Percentiles rank a stretch among this genome's conserved stretches.
Evolutionary conservation across 2,329 filamentous ascomycete species (phyloP).

Genomic region (Cercospora beticola): DNA sequence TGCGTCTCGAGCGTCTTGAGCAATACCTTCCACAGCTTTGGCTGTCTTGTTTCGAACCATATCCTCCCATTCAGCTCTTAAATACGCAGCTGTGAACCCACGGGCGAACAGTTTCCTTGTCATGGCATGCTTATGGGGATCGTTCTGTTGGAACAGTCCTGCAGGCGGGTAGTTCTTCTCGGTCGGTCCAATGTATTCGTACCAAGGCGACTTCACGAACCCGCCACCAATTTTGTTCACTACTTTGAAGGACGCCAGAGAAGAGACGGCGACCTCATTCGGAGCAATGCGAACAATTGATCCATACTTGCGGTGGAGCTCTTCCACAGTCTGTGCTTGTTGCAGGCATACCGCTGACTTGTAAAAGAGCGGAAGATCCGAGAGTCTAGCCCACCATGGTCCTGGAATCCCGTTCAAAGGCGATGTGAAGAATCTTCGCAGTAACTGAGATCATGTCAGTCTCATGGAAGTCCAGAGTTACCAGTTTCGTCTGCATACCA

Average conservation of each 20-base stretch:
- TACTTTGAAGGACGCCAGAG: slow-evolving; percentile 30
- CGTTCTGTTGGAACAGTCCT: slow-evolving; percentile 1
- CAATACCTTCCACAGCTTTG: slow-evolving; percentile 37
- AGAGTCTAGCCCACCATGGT: slow-evolving; percentile 29
- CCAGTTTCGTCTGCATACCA: neutral
- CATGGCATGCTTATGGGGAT: slow-evolving; percentile 33
- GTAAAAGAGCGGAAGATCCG: slow-evolving; percentile 39
- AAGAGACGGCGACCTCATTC: slow-evolving; percentile 25
- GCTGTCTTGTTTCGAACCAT: slow-evolving; percentile 36
- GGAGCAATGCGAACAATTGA: slow-evolving; percentile 33
- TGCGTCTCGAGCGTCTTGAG: slow-evolving; percentile 17
- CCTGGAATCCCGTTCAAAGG: slow-evolving; percentile 33
- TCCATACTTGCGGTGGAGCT: slow-evolving; percentile 38
- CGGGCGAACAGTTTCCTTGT: slow-evolving; percentile 40
- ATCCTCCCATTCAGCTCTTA: slow-evolving; percentile 40
- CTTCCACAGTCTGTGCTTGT: slow-evolving; percentile 38
- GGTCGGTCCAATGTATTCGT: slow-evolving; percentile 17
- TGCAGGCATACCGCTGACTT: slow-evolving; percentile 32
- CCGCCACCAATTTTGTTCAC: slow-evolving; percentile 32
- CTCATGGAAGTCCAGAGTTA: neutral
- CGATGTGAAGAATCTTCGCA: neutral
- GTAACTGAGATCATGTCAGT: neutral
- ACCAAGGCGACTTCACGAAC: slow-evolving; percentile 35
- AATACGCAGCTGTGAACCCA: slow-evolving; percentile 38
- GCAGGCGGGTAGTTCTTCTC: slow-evolving; percentile 6